Conservation (phyloP, 208 protist species). For the Leptomonas pyrrhocoris region DNA sequence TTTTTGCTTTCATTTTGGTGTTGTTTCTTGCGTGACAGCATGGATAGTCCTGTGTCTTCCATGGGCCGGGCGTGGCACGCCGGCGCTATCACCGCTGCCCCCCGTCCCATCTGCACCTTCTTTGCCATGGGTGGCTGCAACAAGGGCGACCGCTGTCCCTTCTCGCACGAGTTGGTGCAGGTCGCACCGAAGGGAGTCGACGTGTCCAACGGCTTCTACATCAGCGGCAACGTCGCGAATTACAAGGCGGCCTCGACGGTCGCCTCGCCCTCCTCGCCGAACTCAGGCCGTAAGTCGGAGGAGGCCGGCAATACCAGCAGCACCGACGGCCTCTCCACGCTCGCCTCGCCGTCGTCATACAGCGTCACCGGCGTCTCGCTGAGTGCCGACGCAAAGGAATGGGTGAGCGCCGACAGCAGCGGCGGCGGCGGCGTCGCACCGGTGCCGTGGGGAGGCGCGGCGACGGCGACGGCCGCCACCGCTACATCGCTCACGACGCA, state of each 20-base stretch:
- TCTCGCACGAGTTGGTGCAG: constrained; percentile 55
- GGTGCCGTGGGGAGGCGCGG: constrained; percentile 1
- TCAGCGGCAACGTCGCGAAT: constrained; percentile 53
- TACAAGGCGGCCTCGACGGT: constrained; percentile 26
- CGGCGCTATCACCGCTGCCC: no score
- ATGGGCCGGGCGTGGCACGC: neutral
- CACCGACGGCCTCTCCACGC: constrained; percentile 32
- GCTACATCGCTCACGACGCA: constrained; percentile 15
- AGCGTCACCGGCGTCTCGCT: constrained; percentile 26
- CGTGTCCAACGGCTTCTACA: constrained; percentile 44
- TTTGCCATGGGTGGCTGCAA: constrained; percentile 60
- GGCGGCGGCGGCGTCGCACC: constrained; percentile 7
- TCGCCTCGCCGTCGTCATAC: constrained; percentile 31
- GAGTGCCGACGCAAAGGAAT: constrained; percentile 32
- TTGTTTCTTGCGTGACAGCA: neutral
- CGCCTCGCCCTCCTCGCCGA: constrained; percentile 16
- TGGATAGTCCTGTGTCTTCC: neutral
- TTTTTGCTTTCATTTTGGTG: neutral
- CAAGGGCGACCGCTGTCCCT: constrained; percentile 37
- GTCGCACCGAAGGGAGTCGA: constrained; percentile 46
- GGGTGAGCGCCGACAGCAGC: constrained; percentile 8
- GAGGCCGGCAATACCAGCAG: constrained; percentile 27
- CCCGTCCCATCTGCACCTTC: constrained; percentile 48
- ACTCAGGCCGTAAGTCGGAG: constrained; percentile 16
- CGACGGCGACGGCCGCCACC: constrained; percentile 12